Conservation (phyloP, 768 basidiomycete species). For the Leccinum variicolor region DNA sequence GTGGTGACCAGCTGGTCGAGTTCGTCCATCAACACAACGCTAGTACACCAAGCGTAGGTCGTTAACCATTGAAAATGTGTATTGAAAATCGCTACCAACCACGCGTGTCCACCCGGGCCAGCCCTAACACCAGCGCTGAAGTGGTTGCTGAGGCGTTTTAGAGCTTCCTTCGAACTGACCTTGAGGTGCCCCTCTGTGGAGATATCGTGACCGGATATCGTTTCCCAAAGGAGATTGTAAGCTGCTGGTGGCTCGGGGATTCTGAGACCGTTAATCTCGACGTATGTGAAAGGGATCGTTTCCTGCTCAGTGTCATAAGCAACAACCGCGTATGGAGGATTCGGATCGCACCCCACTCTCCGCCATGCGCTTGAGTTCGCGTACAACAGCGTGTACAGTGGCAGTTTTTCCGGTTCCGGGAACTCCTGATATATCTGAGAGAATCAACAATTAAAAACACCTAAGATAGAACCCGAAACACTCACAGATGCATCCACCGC, state of each 20-base stretch:
- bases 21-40: constrained; percentile 98
- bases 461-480: not conserved
- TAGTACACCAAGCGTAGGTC: constrained; percentile 29
- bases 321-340: not conserved
- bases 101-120: constrained; percentile 85
- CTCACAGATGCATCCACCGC: constrained; percentile 94
- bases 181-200: constrained; percentile 59
- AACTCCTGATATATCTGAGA: constrained; percentile 90
- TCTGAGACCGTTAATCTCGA: constrained; percentile 95
- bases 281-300: constrained; percentile 90
- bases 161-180: constrained; percentile 75
- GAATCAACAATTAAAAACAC: not conserved
- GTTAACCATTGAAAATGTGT: not conserved
- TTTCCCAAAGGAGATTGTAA: constrained; percentile 90
- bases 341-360: constrained; percentile 58
- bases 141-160: constrained; percentile 72
- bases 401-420: constrained; percentile 99
- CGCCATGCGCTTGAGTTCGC: constrained; percentile 88
- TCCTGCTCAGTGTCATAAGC: constrained; percentile 51
- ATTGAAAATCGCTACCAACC: constrained; percentile 47
- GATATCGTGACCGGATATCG: constrained; percentile 77
- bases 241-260: constrained; percentile 92
- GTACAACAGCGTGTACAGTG: constrained; percentile 90
- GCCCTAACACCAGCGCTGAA: constrained; percentile 63
- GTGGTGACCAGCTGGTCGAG: constrained; percentile 94